Conservation (phyloP, 495 filamentous ascomycete genomes). For the Aspergillus steynii region DNA sequence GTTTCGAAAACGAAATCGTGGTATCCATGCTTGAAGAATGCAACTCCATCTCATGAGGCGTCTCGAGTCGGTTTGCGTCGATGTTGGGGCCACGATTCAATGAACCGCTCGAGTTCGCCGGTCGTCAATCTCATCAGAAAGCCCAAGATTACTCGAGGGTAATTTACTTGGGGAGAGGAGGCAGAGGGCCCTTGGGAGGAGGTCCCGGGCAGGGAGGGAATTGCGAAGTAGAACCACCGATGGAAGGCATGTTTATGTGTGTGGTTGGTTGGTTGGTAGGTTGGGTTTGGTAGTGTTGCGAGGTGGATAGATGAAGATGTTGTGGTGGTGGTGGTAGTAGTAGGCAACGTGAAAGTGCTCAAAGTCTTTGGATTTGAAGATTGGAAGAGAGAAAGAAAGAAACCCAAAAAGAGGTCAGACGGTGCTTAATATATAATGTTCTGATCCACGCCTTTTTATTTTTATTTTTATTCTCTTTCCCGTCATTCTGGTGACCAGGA, state of each 20-base stretch:
- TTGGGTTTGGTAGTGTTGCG: constrained; percentile 7
- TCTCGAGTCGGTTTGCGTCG: constrained; percentile 20
- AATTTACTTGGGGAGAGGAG: constrained; percentile 74
- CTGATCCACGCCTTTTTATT: constrained; percentile 3
- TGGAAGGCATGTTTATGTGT: constrained; percentile 59
- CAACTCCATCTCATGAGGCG: constrained; percentile 24
- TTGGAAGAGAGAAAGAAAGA: constrained; percentile 12
- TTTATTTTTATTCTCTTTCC: constrained; percentile 15
- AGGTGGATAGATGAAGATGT: background rate
- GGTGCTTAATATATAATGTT: constrained; percentile 16
- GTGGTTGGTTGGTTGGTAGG: constrained; percentile 8
- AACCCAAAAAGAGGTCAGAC: constrained; percentile 13
- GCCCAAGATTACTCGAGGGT: constrained; percentile 5
- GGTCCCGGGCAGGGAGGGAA: constrained; percentile 85
- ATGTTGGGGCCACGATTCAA: constrained; percentile 5
- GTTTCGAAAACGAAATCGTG: constrained; percentile 27
- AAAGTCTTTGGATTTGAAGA: constrained; percentile 6
- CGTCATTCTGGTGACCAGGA: constrained; percentile 6
- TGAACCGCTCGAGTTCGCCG: constrained; percentile 27
- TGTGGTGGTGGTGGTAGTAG: background rate
- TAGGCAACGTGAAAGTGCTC: background rate
- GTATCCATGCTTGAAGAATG: constrained; percentile 36
- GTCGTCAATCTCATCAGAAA: constrained; percentile 45
- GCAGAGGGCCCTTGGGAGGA: constrained; percentile 79
- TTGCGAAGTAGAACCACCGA: constrained; percentile 61